Base-by-base conservation (phyloP, 2,329 filamentous ascomycete genomes). In the Neonectria coccinea region DNA sequence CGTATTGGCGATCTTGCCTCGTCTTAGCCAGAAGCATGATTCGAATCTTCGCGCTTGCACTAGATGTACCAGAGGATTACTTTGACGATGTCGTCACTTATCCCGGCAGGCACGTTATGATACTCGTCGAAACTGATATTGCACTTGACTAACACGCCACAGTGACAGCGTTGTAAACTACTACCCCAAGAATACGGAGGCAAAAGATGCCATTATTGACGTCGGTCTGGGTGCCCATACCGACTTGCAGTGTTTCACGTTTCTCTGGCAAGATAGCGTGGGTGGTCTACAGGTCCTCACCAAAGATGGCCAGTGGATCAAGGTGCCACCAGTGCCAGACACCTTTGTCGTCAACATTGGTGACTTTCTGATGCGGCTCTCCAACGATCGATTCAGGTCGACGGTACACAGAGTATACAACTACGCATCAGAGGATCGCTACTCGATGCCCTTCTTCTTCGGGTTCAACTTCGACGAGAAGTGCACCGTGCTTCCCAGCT, bases 391-490 rank as follows among this genome's bases (percentile, higher is more conserved):
- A 1, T 72, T 72, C 48, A 59, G 61, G 53, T 69, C 57, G n/a
- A 62, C 60, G 0, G 81, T 86, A 18, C 85, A 87, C 71, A 76
- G 84, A 84, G 86, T 61, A 2, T 80, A 78, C 31, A 84, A 84
- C 64, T 75, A 78, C 47, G 76, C 78, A 0, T 67, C 67, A 0
- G 73, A 72, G 11, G 82, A 83, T 56, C 76, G 85, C 14, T 83
- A 85, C 45, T 86, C 82, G 0, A 85, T 88, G 82, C 84, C 85
- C 1, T 87, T 88, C 71, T 88, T 88, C 74, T 84, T 87, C 56
- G 83, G 82, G 0, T 81, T 86, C 61, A 85, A 87, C 67, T 83
- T 84, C 53, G 83, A 87, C 57, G 82, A 82, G 31, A 80, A 82
- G 18, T 82, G 82, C 60, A 78, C 79, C 8, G 83, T 86, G 8